phyloP scores from a whole-genome alignment of 176 grass and related monocot genomes.

The Cymbopogon citratus region DNA sequence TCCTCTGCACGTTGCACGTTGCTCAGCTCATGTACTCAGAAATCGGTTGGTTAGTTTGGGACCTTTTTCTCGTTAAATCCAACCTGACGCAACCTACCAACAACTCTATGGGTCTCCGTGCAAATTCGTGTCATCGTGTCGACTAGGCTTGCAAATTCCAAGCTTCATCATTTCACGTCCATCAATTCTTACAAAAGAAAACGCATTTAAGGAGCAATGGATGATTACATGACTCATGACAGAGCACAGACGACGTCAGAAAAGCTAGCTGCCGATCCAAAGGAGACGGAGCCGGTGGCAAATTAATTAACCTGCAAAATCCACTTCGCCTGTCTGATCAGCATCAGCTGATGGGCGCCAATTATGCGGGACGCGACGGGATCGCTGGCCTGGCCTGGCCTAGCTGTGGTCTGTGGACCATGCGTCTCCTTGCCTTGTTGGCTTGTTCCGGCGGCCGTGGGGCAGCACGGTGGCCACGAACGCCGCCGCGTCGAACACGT shows the following conservation, averaged over 20 bases:
- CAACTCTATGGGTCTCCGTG: not conserved
- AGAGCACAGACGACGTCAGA: not conserved
- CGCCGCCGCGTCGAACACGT: not conserved
- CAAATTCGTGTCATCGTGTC: not conserved
- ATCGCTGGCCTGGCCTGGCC: not conserved
- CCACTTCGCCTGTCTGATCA: not conserved
- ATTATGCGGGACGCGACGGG: conserved; percentile 20
- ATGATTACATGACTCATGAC: not conserved
- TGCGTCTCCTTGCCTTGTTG: not conserved
- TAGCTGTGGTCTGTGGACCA: conserved; percentile 5
- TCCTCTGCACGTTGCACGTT: not conserved
- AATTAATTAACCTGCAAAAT: not conserved
- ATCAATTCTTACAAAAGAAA: not conserved
- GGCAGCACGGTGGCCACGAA: conserved; percentile 17
- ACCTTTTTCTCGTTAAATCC: not conserved
- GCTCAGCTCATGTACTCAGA: not conserved
- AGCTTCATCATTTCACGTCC: not conserved
- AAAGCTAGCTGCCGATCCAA: not conserved
- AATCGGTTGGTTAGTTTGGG: not conserved
- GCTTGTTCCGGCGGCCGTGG: not conserved
- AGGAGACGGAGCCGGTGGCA: not conserved
- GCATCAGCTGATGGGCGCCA: not conserved
- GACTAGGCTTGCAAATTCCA: not conserved
- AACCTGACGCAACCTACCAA: not conserved
- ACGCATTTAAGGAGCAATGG: not conserved